Conservation (phyloP, 495 filamentous ascomycete genomes). For the Lasiosphaeris hirsuta region DNA sequence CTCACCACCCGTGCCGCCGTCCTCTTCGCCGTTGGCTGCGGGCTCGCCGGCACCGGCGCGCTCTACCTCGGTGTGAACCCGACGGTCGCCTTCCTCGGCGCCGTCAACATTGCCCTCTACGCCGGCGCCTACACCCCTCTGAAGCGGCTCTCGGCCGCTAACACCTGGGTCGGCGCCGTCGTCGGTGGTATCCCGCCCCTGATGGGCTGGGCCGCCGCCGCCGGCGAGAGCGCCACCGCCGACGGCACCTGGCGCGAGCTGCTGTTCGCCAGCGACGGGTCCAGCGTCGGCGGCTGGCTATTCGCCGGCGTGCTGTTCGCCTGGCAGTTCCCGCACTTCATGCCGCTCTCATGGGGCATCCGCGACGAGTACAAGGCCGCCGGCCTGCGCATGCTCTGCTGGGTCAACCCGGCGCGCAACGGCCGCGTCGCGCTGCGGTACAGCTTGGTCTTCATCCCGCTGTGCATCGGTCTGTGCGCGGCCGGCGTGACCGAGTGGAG, state of each 20-base stretch:
- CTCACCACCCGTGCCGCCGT: constrained; percentile 72
- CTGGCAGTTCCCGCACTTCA: constrained; percentile 99
- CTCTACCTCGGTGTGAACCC: constrained; percentile 92
- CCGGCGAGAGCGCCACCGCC: constrained; percentile 77
- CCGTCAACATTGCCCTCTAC: constrained; percentile 81
- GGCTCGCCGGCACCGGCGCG: constrained; percentile 58
- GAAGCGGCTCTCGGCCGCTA: constrained; percentile 81
- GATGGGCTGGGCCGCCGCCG: constrained; percentile 97
- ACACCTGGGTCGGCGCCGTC: constrained; percentile 93
- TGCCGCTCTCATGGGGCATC: constrained; percentile 82
- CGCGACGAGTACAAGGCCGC: constrained; percentile 84
- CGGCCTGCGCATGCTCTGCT: constrained; percentile 87
- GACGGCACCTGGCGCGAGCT: constrained; percentile 73
- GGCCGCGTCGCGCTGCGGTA: constrained; percentile 84
- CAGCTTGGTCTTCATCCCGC: constrained; percentile 79
- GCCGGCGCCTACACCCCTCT: constrained; percentile 89
- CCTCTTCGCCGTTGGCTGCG: constrained; percentile 71
- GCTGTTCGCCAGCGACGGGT: constrained; percentile 48
- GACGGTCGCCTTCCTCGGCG: constrained; percentile 82
- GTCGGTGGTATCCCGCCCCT: constrained; percentile 92
- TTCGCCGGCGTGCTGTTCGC: constrained; percentile 80
- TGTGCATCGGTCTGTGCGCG: constrained; percentile 79
- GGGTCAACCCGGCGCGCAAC: constrained; percentile 81
- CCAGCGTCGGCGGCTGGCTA: constrained; percentile 81
- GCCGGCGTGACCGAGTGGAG: constrained; percentile 80